Evolutionary conservation across 2,329 filamentous ascomycete genomes (phyloP), one percentile per base, ranked within the genome.

Genomic region (Aspergillus sergii): DNA sequence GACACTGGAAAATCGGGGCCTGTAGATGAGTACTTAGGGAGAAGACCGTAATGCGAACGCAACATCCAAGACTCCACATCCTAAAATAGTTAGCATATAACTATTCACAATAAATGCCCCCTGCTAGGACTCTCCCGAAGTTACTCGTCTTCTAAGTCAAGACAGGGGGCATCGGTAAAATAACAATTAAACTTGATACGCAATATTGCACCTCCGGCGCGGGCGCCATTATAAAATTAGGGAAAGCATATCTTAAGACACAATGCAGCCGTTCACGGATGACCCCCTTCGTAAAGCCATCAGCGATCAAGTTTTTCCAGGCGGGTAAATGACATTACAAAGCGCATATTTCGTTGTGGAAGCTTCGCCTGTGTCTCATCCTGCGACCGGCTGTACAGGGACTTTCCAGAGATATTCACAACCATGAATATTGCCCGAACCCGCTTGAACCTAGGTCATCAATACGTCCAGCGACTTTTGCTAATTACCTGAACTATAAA

Each of bases 71-170:
- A 11, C 32, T 34, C 32, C 7, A 43, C 39, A 43, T 10, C 39
- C 19, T 7, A 10, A n/a, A 43, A 3, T 8, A 43, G 39, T 7
- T n/a, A 43, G 7, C 19, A 19, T n/a, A n/a, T 5, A n/a, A n/a
- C 1, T 19, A 12, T 43, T n/a, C 12, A 36, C 10, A 2, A 9
- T 10, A 2, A 43, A 19, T 9, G 3, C 0, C 0, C 7, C 7
- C 6, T 19, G 0, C 7, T 43, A n/a, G 19, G 4, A 4, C 7
- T 2, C 6, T 19, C n/a, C 19, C 1, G 11, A 2, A 43, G 39
- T 3, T n/a, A 19, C 10, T 43, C 16, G 1, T 19, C 39, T 2
- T 36, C 12, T n/a, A 6, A 9, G 3, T n/a, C 39, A n/a, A 1
- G 3, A n/a, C 39, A 21, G 21, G 43, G 12, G 21, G 2, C 19